Evolutionary conservation across 148 eudicot genomes (phyloP), one percentile per base, ranked within the genome.

Genomic region (Pharnaceum exiguum): DNA sequence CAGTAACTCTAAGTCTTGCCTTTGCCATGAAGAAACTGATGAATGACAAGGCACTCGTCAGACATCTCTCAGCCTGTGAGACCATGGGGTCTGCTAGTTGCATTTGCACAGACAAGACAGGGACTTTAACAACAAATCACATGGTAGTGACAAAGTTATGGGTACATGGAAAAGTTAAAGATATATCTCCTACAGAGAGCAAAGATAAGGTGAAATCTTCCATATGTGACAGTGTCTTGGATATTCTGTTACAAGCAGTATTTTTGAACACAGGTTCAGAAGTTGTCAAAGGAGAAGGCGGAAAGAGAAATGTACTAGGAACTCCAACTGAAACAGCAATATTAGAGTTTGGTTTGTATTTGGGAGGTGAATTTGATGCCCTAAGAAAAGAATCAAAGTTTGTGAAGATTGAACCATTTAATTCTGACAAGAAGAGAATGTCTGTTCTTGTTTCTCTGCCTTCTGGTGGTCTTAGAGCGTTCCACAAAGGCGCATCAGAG

Each of bases 51-150:
- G 96, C 94, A 1, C 83, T 89, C 4, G 86, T 89, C 10, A 71
- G 96, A 30, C 90, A 89, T 56, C 80, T 89, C 7, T 83, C 96
- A 8, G 96, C 96, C 0, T 89, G 96, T 48, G 96, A 89, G 72
- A 89, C 96, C 2, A 89, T 86, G 96, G 96, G 96, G 0, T 89
- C 96, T n/a, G 96, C 87, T 21, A 89, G 44, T 39, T 78, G 84
- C 63, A 89, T 89, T 33, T 89, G 94, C 60, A 85, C 96, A 0
- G 96, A 89, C 32, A 89, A 89, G 60, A 89, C 96, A 0, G 94
- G 96, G 57, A 89, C 96, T 3, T 68, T 89, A 67, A 89, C 96
- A 0, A 89, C 96, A 28, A 89, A 89, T 49, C 96, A 86, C 42
- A 89, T 89, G 96, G 94, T 79, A 21, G 90, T 86, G 37, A 86